phyloP scores from a whole-genome alignment of 2,329 filamentous ascomycete genomes.

The Colletotrichum sp. region DNA sequence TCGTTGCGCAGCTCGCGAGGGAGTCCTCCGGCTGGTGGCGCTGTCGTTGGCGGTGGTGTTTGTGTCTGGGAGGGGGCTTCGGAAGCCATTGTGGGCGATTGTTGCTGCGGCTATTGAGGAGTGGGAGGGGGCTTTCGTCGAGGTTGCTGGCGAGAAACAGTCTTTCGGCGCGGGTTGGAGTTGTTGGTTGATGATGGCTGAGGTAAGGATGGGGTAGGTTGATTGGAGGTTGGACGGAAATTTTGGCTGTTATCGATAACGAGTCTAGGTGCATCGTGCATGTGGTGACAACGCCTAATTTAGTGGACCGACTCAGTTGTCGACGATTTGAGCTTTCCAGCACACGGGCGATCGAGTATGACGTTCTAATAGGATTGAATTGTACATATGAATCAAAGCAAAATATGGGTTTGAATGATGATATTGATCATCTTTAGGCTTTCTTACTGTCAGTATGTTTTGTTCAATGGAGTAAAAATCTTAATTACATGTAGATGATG shows the following conservation, averaged over 20 bases:
- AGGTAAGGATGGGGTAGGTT: neutral
- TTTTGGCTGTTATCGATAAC: conserved; percentile 21
- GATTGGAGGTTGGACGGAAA: conserved; percentile 1
- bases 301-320: neutral
- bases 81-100: neutral
- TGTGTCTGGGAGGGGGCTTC: conserved; percentile 7
- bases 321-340: neutral
- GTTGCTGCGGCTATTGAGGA: neutral
- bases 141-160: neutral
- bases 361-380: neutral
- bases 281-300: neutral
- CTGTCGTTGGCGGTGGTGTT: conserved; percentile 1
- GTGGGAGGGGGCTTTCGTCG: neutral
- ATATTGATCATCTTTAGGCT: neutral
- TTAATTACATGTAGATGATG: neutral
- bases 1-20: conserved; percentile 57
- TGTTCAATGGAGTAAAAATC: neutral
- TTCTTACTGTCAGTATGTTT: neutral
- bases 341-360: neutral
- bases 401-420: neutral
- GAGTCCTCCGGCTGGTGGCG: neutral
- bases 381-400: neutral
- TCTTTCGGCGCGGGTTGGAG: neutral
- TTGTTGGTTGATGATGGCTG: neutral
- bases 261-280: neutral